A percentile compares a stretch with the other conserved stretches of the same genome.
Evolutionary conservation across 1,284 basidiomycete genomes (phyloP).

Genomic region (Filobasidium uniguttulatum): DNA sequence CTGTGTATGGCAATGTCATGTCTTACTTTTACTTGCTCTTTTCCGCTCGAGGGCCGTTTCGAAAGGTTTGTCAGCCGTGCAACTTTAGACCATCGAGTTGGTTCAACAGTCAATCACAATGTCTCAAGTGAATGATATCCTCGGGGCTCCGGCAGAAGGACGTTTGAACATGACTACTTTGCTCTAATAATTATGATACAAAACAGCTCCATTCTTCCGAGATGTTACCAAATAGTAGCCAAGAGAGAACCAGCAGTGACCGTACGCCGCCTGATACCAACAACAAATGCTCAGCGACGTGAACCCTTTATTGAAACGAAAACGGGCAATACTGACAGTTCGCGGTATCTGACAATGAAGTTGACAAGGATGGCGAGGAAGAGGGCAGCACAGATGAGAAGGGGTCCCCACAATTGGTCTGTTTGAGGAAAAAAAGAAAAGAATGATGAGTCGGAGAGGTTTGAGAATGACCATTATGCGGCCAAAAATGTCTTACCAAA

Average conservation of each 20-base stretch:
- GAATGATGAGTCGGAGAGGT: not conserved
- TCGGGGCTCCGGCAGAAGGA: not conserved
- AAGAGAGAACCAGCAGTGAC: too few species aligned
- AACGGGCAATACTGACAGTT: slow-evolving; percentile 12
- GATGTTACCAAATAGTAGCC: too few species aligned
- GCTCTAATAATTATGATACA: not conserved
- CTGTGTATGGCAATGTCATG: too few species aligned
- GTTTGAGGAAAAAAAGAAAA: slow-evolving; percentile 1
- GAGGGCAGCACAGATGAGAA: slow-evolving; percentile 61
- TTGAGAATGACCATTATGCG: too few species aligned
- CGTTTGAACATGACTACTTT: too few species aligned
- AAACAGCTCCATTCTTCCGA: not conserved
- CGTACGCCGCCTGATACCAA: not conserved
- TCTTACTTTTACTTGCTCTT: too few species aligned
- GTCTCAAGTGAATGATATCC: not conserved
- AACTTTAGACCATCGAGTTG: too few species aligned
- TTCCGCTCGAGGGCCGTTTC: too few species aligned
- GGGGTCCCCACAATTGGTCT: slow-evolving; percentile 61
- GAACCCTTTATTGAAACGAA: not conserved
- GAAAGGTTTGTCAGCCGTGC: too few species aligned
- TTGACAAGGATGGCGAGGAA: slow-evolving; percentile 76
- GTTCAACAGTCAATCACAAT: not conserved
- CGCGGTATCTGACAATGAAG: slow-evolving; percentile 54
- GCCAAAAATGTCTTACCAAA: slow-evolving; percentile 54
- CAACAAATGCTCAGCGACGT: not conserved